Percentiles rank a stretch among this genome's conserved stretches.
phyloP scores from a whole-genome alignment of 2,329 filamentous ascomycete species.

The Huntiella decipiens region DNA sequence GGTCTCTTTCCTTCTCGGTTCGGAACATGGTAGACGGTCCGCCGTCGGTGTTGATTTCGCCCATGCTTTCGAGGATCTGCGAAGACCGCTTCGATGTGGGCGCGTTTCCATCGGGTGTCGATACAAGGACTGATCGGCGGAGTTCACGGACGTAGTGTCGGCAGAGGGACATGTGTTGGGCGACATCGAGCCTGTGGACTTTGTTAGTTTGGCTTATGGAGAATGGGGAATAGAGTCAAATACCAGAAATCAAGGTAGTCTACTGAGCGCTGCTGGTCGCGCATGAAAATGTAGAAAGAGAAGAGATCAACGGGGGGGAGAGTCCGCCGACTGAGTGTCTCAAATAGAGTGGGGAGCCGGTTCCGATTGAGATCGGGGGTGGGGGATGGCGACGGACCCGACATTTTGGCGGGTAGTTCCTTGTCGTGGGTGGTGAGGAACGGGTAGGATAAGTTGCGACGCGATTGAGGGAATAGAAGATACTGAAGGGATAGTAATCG shows the following conservation, averaged over 20 bases:
- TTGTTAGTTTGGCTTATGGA: constrained; percentile 1
- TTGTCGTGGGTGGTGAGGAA: no score
- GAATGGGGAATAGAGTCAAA: constrained; percentile 15
- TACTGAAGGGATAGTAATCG: no score
- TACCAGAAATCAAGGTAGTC: constrained; percentile 98
- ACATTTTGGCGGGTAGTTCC: constrained; percentile 2
- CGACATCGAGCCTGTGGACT: constrained; percentile 73
- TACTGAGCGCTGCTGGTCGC: constrained; percentile 91
- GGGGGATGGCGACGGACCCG: constrained; percentile 28
- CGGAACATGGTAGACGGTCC: constrained; percentile 43
- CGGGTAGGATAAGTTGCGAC: no score
- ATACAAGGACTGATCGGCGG: constrained; percentile 76
- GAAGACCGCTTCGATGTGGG: constrained; percentile 64
- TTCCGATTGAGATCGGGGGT: constrained; percentile 49
- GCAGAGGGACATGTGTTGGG: constrained; percentile 94
- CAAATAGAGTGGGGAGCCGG: constrained; percentile 81
- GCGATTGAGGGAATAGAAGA: no score
- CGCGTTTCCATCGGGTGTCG: constrained; percentile 79
- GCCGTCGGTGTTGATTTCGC: constrained; percentile 42
- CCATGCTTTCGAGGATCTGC: constrained; percentile 51
- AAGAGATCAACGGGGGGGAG: constrained; percentile 89
- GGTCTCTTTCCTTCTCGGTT: constrained; percentile 53
- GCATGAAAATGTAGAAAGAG: constrained; percentile 99
- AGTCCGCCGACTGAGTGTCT: constrained; percentile 87
- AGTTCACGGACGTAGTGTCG: constrained; percentile 94